Conservation (phyloP, 1,284 basidiomycete species). For the Cronartium quercuum region DNA sequence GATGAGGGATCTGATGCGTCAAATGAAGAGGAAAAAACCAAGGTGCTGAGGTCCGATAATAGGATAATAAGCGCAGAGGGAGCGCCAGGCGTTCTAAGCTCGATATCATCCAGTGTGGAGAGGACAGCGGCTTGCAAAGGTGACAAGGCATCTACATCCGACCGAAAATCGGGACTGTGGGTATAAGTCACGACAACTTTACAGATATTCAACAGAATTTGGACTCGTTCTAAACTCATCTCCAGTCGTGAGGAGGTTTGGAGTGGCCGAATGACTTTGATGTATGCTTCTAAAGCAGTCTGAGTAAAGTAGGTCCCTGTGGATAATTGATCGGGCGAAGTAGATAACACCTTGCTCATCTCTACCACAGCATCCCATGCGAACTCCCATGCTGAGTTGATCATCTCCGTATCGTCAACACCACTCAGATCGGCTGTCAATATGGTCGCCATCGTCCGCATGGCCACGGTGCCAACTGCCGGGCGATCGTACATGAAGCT, state of each 20-base stretch:
- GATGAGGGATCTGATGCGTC: slow-evolving; percentile 52
- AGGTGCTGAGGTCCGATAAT: slow-evolving; percentile 72
- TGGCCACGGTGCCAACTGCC: slow-evolving; percentile 65
- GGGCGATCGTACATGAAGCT: slow-evolving; percentile 65
- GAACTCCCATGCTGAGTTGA: slow-evolving; percentile 38
- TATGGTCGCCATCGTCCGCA: slow-evolving; percentile 73
- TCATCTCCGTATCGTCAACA: slow-evolving; percentile 44
- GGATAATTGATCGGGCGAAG: slow-evolving; percentile 48
- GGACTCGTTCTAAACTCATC: slow-evolving; percentile 61
- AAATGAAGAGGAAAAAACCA: slow-evolving; percentile 75
- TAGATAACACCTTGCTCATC: slow-evolving; percentile 39
- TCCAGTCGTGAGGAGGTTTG: slow-evolving; percentile 50
- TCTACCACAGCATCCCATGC: slow-evolving; percentile 37
- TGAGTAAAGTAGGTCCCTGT: slow-evolving; percentile 61
- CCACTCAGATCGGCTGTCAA: slow-evolving; percentile 55
- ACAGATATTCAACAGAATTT: slow-evolving; percentile 66
- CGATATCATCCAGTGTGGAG: slow-evolving; percentile 62
- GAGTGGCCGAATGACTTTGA: slow-evolving; percentile 59
- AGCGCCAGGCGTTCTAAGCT: slow-evolving; percentile 59
- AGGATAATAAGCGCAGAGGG: slow-evolving; percentile 71
- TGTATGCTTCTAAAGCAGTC: slow-evolving; percentile 72
- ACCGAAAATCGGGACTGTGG: slow-evolving; percentile 73
- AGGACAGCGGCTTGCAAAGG: slow-evolving; percentile 70
- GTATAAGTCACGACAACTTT: slow-evolving; percentile 76
- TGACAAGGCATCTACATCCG: slow-evolving; percentile 74